A percentile compares a stretch with the other conserved stretches of the same genome.
Conservation (phyloP, 1,139 yeast genomes). For the Magnusiomyces starmeri region DNA sequence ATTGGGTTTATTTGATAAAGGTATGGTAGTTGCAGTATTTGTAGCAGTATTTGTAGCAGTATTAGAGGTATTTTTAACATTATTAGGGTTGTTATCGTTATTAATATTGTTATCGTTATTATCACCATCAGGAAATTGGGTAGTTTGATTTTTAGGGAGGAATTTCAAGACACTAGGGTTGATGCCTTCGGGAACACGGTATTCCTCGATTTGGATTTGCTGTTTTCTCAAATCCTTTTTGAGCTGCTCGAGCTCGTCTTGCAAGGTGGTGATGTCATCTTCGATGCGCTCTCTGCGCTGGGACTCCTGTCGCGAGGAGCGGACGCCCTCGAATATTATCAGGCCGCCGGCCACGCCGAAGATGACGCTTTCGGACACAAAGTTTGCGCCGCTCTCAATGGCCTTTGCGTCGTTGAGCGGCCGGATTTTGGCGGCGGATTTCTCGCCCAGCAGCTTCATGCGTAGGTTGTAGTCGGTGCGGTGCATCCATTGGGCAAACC, state of each 20-base stretch:
- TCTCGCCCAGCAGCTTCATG: conserved; percentile 57
- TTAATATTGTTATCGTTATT: no score
- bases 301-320: conserved; percentile 60
- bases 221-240: conserved; percentile 41
- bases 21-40: no score
- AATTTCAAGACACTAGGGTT: conserved; percentile 41
- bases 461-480: conserved; percentile 57
- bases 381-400: conserved; percentile 74
- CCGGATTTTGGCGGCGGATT: conserved; percentile 46
- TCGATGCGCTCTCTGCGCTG: conserved; percentile 55
- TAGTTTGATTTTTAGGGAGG: conserved; percentile 6
- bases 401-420: conserved; percentile 84
- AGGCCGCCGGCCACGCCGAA: conserved; percentile 74
- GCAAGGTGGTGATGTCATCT: conserved; percentile 62
- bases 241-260: conserved; percentile 61
- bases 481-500: conserved; percentile 69
- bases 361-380: conserved; percentile 68
- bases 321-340: conserved; percentile 64
- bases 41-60: no score
- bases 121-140: no score
- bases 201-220: conserved; percentile 43
- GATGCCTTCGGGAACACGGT: conserved; percentile 42
- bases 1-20: no score
- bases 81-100: no score
- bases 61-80: no score